These are phyloP conservation scores for Penicillium salamii DNA, from an alignment of 495 filamentous ascomycete species.

Conservation along the genomic window DNA sequence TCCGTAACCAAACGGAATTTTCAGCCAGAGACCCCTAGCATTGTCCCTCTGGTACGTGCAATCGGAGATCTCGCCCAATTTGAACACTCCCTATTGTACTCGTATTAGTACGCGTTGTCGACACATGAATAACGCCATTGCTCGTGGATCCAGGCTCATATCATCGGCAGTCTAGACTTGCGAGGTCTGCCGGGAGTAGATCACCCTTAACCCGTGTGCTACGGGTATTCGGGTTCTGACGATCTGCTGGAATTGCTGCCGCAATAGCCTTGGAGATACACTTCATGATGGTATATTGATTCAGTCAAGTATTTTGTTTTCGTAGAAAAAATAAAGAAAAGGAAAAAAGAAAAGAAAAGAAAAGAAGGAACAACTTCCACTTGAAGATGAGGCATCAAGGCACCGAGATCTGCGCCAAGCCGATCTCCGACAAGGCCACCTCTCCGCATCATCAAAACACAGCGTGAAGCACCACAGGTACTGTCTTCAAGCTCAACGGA, in stretches of 20 bases:
- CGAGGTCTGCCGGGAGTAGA: too few relatives aligned
- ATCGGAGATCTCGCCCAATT: not conserved
- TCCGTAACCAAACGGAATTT: not conserved
- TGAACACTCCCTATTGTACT: not conserved
- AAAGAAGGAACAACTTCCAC: not conserved
- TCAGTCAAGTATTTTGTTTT: too few relatives aligned
- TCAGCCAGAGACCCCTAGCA: not conserved
- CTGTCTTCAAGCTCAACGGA: too few relatives aligned
- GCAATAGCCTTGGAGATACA: too few relatives aligned
- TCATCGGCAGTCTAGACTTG: too few relatives aligned
- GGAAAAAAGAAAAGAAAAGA: not conserved
- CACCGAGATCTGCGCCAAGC: constrained; percentile 8
- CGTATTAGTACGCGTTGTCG: not conserved
- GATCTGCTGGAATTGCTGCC: too few relatives aligned
- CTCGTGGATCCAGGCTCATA: too few relatives aligned
- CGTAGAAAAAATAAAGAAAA: too few relatives aligned
- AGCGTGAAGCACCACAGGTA: constrained; percentile 3
- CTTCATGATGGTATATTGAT: too few relatives aligned
- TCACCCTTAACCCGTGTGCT: too few relatives aligned
- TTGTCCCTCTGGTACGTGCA: not conserved
- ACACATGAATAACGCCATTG: too few relatives aligned
- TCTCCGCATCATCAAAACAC: constrained; percentile 29
- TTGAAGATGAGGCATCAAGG: not conserved
- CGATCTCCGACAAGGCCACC: constrained; percentile 25
- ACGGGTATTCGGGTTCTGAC: too few relatives aligned